Evolutionary conservation across 2,329 filamentous ascomycete species (phyloP).

Genomic region (Arthrobotrys sinensis): DNA sequence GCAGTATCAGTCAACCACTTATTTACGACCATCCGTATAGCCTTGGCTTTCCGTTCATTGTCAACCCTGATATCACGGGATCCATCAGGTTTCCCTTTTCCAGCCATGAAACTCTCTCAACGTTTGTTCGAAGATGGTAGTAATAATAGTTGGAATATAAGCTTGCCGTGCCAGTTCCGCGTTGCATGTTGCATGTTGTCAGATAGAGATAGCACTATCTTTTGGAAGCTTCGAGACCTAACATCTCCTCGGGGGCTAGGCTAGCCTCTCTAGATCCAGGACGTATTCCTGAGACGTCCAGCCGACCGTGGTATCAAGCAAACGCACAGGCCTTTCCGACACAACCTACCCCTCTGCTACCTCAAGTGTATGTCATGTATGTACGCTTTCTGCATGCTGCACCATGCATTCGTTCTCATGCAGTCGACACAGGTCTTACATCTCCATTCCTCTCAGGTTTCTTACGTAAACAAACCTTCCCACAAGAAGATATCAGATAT

Average conservation of each 20-base stretch:
- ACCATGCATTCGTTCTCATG: slow-evolving; percentile 31
- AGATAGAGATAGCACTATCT: slow-evolving; percentile 17
- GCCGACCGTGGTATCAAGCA: slow-evolving; percentile 18
- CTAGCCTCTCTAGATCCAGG: slow-evolving; percentile 4
- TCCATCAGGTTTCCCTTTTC: neutral
- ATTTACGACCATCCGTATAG: no score
- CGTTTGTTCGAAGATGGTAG: neutral
- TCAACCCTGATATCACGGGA: neutral
- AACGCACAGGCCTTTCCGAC: slow-evolving; percentile 17
- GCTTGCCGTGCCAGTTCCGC: neutral
- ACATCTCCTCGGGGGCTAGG: slow-evolving; percentile 20
- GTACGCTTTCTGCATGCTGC: slow-evolving; percentile 28
- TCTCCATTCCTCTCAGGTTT: slow-evolving; percentile 22
- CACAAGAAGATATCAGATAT: slow-evolving; percentile 15
- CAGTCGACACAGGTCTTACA: slow-evolving; percentile 31
- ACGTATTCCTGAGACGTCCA: slow-evolving; percentile 11
- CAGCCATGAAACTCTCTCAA: neutral
- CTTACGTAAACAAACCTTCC: slow-evolving; percentile 27
- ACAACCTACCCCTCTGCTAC: slow-evolving; percentile 1
- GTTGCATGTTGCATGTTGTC: slow-evolving; percentile 24
- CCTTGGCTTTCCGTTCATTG: neutral
- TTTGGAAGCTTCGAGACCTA: slow-evolving; percentile 26
- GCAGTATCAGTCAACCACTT: no score
- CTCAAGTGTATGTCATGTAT: slow-evolving; percentile 20
- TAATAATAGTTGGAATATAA: neutral